Conservation (phyloP, 2,329 filamentous ascomycete genomes). For the Gaeumannomyces tritici region DNA sequence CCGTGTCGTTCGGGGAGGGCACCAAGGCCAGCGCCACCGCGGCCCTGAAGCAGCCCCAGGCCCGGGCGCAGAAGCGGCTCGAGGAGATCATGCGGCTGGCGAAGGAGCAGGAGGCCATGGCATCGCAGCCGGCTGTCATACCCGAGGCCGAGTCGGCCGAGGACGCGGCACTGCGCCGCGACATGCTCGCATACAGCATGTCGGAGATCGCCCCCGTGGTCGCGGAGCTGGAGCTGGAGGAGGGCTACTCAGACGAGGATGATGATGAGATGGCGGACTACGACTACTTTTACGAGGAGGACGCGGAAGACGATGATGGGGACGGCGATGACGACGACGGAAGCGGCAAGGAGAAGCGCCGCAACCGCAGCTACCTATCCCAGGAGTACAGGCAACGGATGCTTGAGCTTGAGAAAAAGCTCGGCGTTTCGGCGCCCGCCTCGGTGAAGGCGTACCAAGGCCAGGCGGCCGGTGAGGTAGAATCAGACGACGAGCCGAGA, state of each 20-base stretch:
- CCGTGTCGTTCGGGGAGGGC: conserved; percentile 54
- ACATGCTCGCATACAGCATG: conserved; percentile 88
- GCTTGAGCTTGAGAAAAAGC: conserved; percentile 71
- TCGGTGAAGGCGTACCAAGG: conserved; percentile 6
- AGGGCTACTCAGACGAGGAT: conserved; percentile 48
- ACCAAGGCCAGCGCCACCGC: conserved; percentile 34
- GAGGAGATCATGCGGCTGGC: conserved; percentile 48
- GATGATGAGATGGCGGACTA: conserved; percentile 50
- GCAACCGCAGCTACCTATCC: conserved; percentile 56
- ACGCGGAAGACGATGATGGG: conserved; percentile 34
- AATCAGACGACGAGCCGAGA: neutral
- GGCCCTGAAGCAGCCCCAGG: neutral
- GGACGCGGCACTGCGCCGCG: conserved; percentile 67
- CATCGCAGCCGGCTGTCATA: conserved; percentile 42
- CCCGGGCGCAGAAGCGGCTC: conserved; percentile 24
- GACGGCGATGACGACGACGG: conserved; percentile 49
- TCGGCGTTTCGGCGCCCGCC: conserved; percentile 44
- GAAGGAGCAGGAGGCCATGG: conserved; percentile 40
- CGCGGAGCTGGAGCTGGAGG: conserved; percentile 79
- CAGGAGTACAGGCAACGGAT: conserved; percentile 74
- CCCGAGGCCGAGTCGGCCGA: conserved; percentile 70
- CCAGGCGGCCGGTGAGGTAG: neutral
- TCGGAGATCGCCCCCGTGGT: conserved; percentile 87
- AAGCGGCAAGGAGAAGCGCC: conserved; percentile 68
- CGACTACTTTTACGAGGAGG: conserved; percentile 42